Evolutionary conservation across 2,329 filamentous ascomycete species (phyloP).

Genomic region (Alternaria incomplexa): DNA sequence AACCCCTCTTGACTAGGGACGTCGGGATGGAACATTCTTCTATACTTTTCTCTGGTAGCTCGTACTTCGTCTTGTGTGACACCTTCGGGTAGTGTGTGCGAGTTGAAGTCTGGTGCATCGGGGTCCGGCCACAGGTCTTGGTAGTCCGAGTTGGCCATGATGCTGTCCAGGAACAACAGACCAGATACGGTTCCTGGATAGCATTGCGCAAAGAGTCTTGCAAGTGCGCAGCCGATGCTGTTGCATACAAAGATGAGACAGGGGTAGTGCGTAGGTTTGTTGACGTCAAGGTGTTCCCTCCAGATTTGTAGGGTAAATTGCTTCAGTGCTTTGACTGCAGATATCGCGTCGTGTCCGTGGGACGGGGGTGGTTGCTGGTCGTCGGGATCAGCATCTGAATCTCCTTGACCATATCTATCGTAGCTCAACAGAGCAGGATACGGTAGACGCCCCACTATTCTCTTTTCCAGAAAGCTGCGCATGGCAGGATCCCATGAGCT

Average conservation of each 20-base stretch:
- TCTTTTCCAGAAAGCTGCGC: conserved; percentile 34
- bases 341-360: conserved; percentile 57
- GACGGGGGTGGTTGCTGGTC: conserved; percentile 40
- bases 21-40: conserved; percentile 56
- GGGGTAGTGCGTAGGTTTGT: conserved; percentile 41
- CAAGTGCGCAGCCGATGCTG: conserved; percentile 61
- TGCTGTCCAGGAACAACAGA: conserved; percentile 62
- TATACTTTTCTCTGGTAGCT: conserved; percentile 46
- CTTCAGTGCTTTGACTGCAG: conserved; percentile 54
- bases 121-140: conserved; percentile 63
- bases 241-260: conserved; percentile 57
- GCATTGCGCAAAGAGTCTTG: conserved; percentile 58
- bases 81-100: conserved; percentile 48
- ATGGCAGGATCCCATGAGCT: conserved; percentile 49
- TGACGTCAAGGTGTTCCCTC: conserved; percentile 39
- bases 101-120: conserved; percentile 55
- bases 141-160: conserved; percentile 64
- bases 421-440: conserved; percentile 59
- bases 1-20: conserved; percentile 59
- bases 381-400: conserved; percentile 54
- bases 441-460: conserved; percentile 26
- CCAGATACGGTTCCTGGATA: conserved; percentile 56
- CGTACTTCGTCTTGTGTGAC: conserved; percentile 46
- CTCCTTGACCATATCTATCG: conserved; percentile 65
- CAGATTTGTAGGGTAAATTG: conserved; percentile 53